Evolutionary conservation across 2,329 filamentous ascomycete species (phyloP).

Genomic region (Ophiostoma australiae): DNA sequence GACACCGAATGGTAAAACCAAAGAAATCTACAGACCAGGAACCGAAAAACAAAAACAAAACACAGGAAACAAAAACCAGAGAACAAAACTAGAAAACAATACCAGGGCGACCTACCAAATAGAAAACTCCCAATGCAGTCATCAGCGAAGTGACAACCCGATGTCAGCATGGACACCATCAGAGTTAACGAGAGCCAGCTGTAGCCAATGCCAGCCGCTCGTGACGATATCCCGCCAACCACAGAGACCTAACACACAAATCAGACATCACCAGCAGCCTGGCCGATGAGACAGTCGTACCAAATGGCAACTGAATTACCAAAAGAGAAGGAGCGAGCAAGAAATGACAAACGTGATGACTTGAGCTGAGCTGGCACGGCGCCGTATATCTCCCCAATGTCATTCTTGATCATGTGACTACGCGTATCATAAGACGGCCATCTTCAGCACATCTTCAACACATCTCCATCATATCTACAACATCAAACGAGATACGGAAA

Average conservation of each 20-base stretch:
- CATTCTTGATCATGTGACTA: not conserved
- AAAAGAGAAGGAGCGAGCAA: not conserved
- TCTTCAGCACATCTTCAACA: not conserved
- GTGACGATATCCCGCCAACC: not conserved
- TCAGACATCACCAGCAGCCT: not conserved
- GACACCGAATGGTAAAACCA: too few relatives aligned
- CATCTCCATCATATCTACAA: not conserved
- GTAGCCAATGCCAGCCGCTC: not conserved
- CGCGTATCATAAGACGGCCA: not conserved
- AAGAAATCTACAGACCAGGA: too few relatives aligned
- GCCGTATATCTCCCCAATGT: not conserved
- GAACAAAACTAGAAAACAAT: not conserved
- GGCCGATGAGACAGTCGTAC: not conserved
- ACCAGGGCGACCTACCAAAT: not conserved
- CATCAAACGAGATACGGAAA: constrained; percentile 4
- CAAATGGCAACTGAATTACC: not conserved
- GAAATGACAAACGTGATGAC: not conserved
- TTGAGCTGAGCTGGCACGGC: not conserved
- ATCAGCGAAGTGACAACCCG: not conserved
- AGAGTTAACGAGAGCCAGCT: not conserved
- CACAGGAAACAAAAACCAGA: too few relatives aligned
- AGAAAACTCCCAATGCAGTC: not conserved
- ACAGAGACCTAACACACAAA: not conserved
- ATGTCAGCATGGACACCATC: not conserved
- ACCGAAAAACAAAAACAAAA: too few relatives aligned